Evolutionary conservation across 768 basidiomycete genomes (phyloP).

Genomic region (Suillus discolor): DNA sequence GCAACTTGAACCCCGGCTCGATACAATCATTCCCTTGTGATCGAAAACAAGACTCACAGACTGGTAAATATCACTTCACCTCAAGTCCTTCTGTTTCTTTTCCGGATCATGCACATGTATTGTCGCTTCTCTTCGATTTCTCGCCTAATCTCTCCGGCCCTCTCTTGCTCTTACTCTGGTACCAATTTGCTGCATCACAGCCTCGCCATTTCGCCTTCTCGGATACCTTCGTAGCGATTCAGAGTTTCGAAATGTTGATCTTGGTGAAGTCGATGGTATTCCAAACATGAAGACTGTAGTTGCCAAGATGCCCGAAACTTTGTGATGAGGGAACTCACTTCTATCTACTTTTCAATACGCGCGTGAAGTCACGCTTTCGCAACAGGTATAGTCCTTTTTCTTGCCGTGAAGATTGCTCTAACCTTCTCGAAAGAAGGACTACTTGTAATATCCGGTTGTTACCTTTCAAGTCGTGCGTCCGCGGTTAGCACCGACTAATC

Average conservation of each 20-base stretch:
- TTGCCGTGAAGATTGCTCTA: slow-evolving; percentile 6
- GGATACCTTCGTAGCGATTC: slow-evolving; percentile 38
- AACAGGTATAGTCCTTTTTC: slow-evolving; percentile 16
- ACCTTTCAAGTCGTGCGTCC: slow-evolving; percentile 49
- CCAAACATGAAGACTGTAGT: slow-evolving; percentile 40
- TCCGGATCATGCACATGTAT: neutral
- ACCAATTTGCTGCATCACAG: slow-evolving; percentile 33
- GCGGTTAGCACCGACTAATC: neutral
- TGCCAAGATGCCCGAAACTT: slow-evolving; percentile 44
- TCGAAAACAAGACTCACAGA: neutral
- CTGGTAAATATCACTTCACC: slow-evolving; percentile 22
- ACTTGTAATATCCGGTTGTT: slow-evolving; percentile 54
- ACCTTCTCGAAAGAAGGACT: slow-evolving; percentile 33
- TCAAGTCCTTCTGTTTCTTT: neutral
- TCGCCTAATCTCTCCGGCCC: slow-evolving; percentile 14
- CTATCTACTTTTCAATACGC: slow-evolving; percentile 42
- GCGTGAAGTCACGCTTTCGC: slow-evolving; percentile 30
- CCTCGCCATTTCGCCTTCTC: slow-evolving; percentile 44
- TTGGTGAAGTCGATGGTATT: slow-evolving; percentile 45
- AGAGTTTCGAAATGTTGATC: slow-evolving; percentile 39
- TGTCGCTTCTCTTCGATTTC: slow-evolving; percentile 18
- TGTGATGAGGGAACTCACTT: slow-evolving; percentile 43
- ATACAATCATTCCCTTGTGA: too few relatives aligned
- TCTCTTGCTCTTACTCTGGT: slow-evolving; percentile 3
- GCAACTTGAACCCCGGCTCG: too few relatives aligned